These are phyloP conservation scores for Talaromyces sp. DNA, from an alignment of 2,329 filamentous ascomycete genomes.

Conservation along the genomic window DNA sequence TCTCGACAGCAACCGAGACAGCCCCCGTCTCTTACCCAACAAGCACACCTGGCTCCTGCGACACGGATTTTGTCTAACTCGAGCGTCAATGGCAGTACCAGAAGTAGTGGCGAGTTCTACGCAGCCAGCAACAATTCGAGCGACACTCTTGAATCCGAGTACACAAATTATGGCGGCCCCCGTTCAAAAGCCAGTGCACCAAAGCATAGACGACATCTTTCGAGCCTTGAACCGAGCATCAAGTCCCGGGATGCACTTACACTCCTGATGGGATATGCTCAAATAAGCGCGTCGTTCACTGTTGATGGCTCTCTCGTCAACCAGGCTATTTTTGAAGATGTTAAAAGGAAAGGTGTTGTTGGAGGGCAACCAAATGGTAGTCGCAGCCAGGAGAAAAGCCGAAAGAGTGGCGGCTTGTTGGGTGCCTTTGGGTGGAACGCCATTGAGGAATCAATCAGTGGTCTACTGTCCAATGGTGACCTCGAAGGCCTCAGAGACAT, in stretches of 20 bases:
- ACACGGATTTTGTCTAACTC: constrained; percentile 66
- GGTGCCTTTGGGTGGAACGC: constrained; percentile 81
- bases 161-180: constrained; percentile 47
- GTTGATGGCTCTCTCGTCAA: constrained; percentile 89
- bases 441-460: constrained; percentile 80
- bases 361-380: constrained; percentile 71
- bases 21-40: constrained; percentile 19
- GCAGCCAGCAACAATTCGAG: constrained; percentile 91
- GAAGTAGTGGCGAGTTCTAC: constrained; percentile 93
- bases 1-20: constrained; percentile 18
- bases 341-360: constrained; percentile 88
- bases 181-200: constrained; percentile 46
- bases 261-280: constrained; percentile 96
- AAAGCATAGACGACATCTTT: constrained; percentile 39
- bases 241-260: constrained; percentile 50
- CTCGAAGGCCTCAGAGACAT: constrained; percentile 94
- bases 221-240: constrained; percentile 30
- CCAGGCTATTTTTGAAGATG: constrained; percentile 84
- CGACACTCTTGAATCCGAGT: constrained; percentile 88
- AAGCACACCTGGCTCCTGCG: constrained; percentile 41
- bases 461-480: constrained; percentile 78
- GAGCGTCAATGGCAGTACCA: constrained; percentile 70
- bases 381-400: constrained; percentile 35
- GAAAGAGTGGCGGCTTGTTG: constrained; percentile 72
- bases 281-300: constrained; percentile 86